phyloP scores from a whole-genome alignment of 208 protist genomes.

The Trypanosoma congolense region DNA sequence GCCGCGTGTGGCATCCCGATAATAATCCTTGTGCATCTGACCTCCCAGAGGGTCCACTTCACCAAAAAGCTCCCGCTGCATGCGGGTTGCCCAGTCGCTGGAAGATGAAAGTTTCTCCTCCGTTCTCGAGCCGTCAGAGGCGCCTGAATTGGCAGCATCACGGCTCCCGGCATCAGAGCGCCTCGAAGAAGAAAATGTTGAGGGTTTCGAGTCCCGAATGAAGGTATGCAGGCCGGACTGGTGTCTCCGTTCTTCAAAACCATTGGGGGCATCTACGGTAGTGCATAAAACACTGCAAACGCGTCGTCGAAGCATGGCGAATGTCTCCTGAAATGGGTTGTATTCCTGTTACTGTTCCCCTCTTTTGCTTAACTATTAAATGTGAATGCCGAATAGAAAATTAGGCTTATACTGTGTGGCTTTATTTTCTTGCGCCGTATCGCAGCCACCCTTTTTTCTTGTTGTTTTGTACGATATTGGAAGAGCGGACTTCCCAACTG shows the following conservation, averaged over 20 bases:
- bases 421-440: too few species aligned
- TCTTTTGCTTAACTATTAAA: not conserved
- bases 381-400: too few species aligned
- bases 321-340: too few species aligned
- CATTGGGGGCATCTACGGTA: not conserved
- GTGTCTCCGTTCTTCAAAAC: not conserved
- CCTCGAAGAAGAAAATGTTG: not conserved
- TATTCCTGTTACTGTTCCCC: not conserved
- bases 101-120: not conserved
- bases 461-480: too few species aligned
- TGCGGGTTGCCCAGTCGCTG: slow-evolving; percentile 50
- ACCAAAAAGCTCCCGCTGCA: slow-evolving; percentile 73
- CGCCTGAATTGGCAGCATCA: not conserved
- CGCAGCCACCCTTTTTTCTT: too few species aligned
- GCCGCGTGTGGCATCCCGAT: slow-evolving; percentile 66
- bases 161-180: slow-evolving; percentile 1
- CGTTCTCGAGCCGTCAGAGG: not conserved
- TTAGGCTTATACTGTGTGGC: too few species aligned
- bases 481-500: too few species aligned
- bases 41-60: slow-evolving; percentile 74
- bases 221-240: slow-evolving; percentile 40
- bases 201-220: slow-evolving; percentile 29
- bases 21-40: slow-evolving; percentile 82
- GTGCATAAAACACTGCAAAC: not conserved
- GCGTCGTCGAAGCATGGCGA: slow-evolving; percentile 19